Evolutionary conservation across 2,329 filamentous ascomycete genomes (phyloP).

Genomic region (Pyrenophora tritici-repentis): DNA sequence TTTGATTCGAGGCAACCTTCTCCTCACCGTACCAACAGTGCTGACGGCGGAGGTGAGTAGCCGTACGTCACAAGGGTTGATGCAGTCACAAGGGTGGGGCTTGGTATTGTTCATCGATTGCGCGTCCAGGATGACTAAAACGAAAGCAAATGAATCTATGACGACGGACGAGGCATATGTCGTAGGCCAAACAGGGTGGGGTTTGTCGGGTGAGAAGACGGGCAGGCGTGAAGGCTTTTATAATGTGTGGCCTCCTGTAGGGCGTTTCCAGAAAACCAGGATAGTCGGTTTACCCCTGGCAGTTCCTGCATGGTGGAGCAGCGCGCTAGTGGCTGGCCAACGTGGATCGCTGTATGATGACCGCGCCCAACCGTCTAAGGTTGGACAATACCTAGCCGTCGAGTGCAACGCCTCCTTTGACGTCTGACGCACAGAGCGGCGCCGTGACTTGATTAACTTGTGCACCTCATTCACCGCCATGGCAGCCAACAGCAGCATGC

Average conservation of each 20-base stretch:
- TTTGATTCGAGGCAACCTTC: too few species aligned
- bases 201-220: not conserved
- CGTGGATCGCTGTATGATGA: constrained; percentile 19
- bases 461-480: constrained; percentile 16
- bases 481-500: constrained; percentile 34
- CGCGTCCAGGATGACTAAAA: not conserved
- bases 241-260: constrained; percentile 19
- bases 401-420: constrained; percentile 18
- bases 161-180: too few species aligned
- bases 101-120: constrained; percentile 15
- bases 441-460: not conserved
- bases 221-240: not conserved
- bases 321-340: constrained; percentile 14
- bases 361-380: constrained; percentile 13
- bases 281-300: constrained; percentile 6
- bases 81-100: not conserved
- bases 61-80: too few species aligned
- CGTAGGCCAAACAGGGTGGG: not conserved
- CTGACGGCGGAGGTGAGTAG: too few species aligned
- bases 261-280: constrained; percentile 20
- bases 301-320: constrained; percentile 25
- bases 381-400: not conserved
- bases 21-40: too few species aligned
- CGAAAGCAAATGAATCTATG: not conserved
- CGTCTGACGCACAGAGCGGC: not conserved